Percentiles rank a stretch among this genome's conserved stretches.
Conservation (phyloP, 805 yeast species). For the Cyberlindnera bimundalis region DNA sequence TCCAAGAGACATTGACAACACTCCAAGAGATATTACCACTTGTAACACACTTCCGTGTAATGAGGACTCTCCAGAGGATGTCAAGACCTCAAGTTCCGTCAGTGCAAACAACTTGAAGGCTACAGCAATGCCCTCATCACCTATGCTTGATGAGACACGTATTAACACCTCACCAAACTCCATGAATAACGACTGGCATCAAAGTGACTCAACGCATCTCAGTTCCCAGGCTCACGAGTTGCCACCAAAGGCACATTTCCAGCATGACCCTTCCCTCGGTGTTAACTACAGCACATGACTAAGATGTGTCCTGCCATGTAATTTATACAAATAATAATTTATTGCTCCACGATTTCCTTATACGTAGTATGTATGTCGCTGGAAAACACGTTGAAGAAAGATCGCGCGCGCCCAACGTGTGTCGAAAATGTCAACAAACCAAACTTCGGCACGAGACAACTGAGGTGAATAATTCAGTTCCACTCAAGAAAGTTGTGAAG, state of each 20-base stretch:
- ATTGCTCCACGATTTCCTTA: no score
- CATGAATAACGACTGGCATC: constrained; percentile 10
- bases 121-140: constrained; percentile 23
- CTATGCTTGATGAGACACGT: constrained; percentile 17
- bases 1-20: constrained; percentile 21
- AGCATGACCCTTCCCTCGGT: constrained; percentile 18
- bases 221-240: constrained; percentile 13
- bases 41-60: constrained; percentile 31
- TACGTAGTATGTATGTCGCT: no score
- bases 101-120: constrained; percentile 5
- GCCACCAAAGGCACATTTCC: constrained; percentile 22
- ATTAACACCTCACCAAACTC: constrained; percentile 18
- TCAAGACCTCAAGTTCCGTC: constrained; percentile 1
- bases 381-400: not conserved
- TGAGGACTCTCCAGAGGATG: constrained; percentile 27
- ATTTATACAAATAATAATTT: not conserved
- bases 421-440: constrained; percentile 1
- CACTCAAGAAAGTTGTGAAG: not conserved
- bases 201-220: constrained; percentile 13
- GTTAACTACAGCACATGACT: not conserved
- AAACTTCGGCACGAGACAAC: not conserved
- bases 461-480: no score
- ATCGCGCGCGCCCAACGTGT: not conserved
- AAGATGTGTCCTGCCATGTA: no score
- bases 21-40: constrained; percentile 30